Percentiles rank a stretch among this genome's conserved stretches.
phyloP scores from a whole-genome alignment of 179 eudicot genomes.

The Actinidia arguta region DNA sequence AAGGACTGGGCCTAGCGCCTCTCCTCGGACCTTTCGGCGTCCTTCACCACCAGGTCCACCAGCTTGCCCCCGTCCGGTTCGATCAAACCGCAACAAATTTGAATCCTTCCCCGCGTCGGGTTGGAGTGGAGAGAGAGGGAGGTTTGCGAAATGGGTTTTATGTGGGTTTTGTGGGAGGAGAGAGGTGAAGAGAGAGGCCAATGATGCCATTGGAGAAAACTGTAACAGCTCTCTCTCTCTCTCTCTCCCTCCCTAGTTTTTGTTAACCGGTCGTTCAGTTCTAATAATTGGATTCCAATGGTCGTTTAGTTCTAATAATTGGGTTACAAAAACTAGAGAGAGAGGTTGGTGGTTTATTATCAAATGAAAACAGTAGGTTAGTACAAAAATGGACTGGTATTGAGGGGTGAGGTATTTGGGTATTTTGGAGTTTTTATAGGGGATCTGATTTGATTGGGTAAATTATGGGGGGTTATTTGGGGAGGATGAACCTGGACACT shows the following conservation, averaged over 20 bases:
- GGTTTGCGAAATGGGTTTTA: conserved; percentile 25
- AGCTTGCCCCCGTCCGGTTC: conserved; percentile 89
- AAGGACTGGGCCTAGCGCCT: conserved; percentile 37
- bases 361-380: neutral
- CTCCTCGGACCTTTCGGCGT: conserved; percentile 36
- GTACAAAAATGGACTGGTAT: neutral
- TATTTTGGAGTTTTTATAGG: neutral
- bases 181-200: conserved; percentile 41
- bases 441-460: neutral
- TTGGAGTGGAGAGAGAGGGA: conserved; percentile 23
- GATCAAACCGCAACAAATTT: conserved; percentile 55
- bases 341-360: too few relatives aligned
- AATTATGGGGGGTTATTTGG: neutral
- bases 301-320: neutral
- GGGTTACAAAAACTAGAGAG: neutral
- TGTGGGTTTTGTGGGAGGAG: conserved; percentile 25
- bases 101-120: conserved; percentile 16
- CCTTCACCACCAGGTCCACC: conserved; percentile 57
- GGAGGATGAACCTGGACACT: conserved; percentile 54
- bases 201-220: conserved; percentile 49
- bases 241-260: too few relatives aligned
- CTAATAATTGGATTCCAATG: neutral
- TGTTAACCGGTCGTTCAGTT: too few relatives aligned
- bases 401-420: neutral
- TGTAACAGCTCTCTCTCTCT: too few relatives aligned